Conservation (phyloP, 495 filamentous ascomycete species). For the Parathielavia appendiculata region DNA sequence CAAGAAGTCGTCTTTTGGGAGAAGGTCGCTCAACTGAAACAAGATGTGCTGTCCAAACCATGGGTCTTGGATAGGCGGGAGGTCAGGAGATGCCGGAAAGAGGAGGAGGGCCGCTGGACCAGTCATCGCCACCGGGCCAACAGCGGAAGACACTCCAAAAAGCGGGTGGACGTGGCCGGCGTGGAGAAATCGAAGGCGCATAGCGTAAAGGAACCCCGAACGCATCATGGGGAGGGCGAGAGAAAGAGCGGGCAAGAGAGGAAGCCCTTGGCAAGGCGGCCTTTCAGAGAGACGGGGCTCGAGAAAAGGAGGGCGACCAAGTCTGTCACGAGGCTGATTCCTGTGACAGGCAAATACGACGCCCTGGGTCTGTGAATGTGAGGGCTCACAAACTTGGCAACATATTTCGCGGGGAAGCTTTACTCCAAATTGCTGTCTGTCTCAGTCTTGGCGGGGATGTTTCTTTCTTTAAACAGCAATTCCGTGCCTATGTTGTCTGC, state of each 20-base stretch:
- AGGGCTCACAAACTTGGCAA: neutral
- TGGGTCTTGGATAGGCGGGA: constrained; percentile 60
- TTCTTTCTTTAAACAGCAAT: too few relatives aligned
- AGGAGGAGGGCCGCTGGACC: constrained; percentile 35
- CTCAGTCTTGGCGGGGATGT: neutral
- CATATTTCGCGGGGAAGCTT: neutral
- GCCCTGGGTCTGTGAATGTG: constrained; percentile 26
- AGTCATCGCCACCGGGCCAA: constrained; percentile 36
- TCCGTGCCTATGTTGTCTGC: neutral
- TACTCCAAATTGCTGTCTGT: neutral
- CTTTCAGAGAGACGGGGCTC: constrained; percentile 20
- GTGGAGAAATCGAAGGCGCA: neutral
- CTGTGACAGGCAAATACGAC: constrained; percentile 26
- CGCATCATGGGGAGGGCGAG: neutral
- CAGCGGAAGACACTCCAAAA: constrained; percentile 35
- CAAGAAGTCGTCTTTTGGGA: constrained; percentile 75
- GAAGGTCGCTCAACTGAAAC: constrained; percentile 57
- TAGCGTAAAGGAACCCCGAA: neutral
- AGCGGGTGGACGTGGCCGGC: constrained; percentile 3
- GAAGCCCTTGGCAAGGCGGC: neutral
- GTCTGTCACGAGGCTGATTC: constrained; percentile 14
- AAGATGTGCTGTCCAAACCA: constrained; percentile 58
- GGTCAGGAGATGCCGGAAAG: constrained; percentile 48
- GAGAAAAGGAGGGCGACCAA: constrained; percentile 19
- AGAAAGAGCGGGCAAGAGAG: neutral